Base-by-base conservation (phyloP, 73 alveolate species). In the Stentor roeselii region DNA sequence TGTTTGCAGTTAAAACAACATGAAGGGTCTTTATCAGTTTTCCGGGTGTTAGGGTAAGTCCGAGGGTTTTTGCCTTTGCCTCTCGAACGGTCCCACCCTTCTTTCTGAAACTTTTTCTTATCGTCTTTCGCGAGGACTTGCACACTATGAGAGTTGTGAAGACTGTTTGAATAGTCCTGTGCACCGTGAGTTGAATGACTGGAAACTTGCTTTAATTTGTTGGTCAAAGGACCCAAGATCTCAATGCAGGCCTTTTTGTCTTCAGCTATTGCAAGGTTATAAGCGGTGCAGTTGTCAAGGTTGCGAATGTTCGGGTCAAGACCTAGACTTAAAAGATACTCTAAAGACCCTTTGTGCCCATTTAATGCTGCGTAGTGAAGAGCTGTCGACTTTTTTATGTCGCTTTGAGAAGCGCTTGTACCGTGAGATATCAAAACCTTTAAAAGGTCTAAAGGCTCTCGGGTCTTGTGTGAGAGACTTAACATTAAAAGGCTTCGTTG, bases 321-420 rank as follows among this genome's bases (percentile, higher is more conserved):
- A 14, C 78, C 39, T 3, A 21, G 36, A 21, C 41, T 3, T 14
- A 60, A 14, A 6, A 60, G 78, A 3, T 60, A 4, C 3, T 60
- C 36, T 31, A 60, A 6, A 60, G 36, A 6, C 30, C 30, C 78
- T 60, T 14, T 27, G 30, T 60, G 78, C 36, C 78, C 78, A 60
- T 60, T 60, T 31, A 6, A 3, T 3, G 78, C 78, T 14, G 78
- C 78, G 30, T 60, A 60, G 30, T 60, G 78, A 60, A 60, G 78
- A 6, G 78, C 78, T 6, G 78, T 60, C 34, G 6, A 3, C 4
- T 38, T 27, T 21, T 4, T 27, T 6, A 6, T 60, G 30, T 60
- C 78, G 6, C 30, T 60, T 21, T 31, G 6, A 31, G 6, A 6
- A 21, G 30, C 30, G 30, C 3, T 31, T 60, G 78, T 38, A 6